Base-by-base conservation (phyloP, 2,329 filamentous ascomycete genomes). In the Ophiosphaerella narmari region DNA sequence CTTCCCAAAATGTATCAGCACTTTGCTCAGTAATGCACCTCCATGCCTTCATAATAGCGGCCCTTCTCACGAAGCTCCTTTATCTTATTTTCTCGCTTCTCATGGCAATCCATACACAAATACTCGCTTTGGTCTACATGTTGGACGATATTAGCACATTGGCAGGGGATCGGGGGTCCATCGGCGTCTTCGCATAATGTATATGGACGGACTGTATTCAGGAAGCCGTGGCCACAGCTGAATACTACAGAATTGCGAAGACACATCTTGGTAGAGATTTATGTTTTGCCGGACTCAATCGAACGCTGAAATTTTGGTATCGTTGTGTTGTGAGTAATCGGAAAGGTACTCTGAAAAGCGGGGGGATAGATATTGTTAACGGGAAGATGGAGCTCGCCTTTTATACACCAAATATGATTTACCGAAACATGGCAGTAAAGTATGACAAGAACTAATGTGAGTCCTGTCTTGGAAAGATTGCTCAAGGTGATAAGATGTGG, bases 101-200 rank as follows among this genome's bases (percentile, higher is more conserved):
- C 26, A 29, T 29, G 34, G 21, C 59, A 62, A 11, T 54, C 51
- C 8, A 39, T 37, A 36, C 60, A 65, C 53, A 48, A 55, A 8
- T 53, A 40, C 4, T 39, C 34, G n/a, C 52, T 55, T 8, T 31
- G 40, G 12, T 23, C 32, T 5, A 43, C 12, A 12, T 23, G 42
- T 29, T 54, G 8, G 1, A 37, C 24, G 1, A 59, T 26, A 18
- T 24, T 24, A 12, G 4, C 16, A 29, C 60, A 65, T 9, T 51
- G 53, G 5, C 38, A 37, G 9, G 38, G 55, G 16, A 54, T 48
- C 6, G 46, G 44, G 23, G 33, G 5, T 13, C 42, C 16, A 6
- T 55, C 39, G 26, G 58, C 56, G 5, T 21, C 11, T 2, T 42
- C 7, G 18, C 58, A 65, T 1, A 63, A 18, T 1, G 48, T 56